These are phyloP conservation scores for Kodamaea fukazawae DNA, from an alignment of 805 yeast species.

Conservation along the genomic window DNA sequence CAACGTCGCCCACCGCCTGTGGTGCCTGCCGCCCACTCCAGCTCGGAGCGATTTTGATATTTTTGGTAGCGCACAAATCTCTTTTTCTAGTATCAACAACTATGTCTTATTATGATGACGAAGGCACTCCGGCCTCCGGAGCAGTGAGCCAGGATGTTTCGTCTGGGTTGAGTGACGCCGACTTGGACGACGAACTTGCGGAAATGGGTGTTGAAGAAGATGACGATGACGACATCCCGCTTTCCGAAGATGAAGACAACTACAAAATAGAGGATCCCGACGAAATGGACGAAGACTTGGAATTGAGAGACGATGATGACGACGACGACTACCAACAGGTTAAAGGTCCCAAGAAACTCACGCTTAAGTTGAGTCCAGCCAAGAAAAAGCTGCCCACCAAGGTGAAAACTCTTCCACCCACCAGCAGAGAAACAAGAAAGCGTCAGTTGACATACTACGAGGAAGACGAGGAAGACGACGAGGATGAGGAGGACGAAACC, in stretches of 20 bases:
- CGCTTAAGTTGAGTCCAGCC: conserved; percentile 8
- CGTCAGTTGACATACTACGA: conserved; percentile 39
- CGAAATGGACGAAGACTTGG: conserved; percentile 37
- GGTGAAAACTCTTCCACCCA: conserved; percentile 1
- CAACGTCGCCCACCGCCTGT: no score
- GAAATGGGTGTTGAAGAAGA: conserved; percentile 19
- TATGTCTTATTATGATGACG: conserved; percentile 5
- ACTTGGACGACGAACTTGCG: conserved; percentile 21
- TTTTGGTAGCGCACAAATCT: neutral
- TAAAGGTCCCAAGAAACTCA: conserved; percentile 8
- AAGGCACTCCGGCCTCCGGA: conserved; percentile 3
- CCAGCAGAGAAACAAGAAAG: conserved; percentile 28
- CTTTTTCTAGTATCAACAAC: neutral
- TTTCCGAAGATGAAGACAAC: conserved; percentile 30
- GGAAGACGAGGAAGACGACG: conserved; percentile 32
- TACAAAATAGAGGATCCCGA: conserved; percentile 35
- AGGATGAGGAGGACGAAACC: conserved; percentile 23
- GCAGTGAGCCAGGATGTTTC: conserved; percentile 2
- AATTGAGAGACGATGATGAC: conserved; percentile 28
- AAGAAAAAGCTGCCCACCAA: conserved; percentile 9
- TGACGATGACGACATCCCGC: conserved; percentile 19
- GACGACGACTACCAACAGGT: conserved; percentile 21
- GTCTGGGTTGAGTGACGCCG: conserved; percentile 15
- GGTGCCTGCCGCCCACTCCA: no score
- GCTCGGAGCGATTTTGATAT: no score